phyloP scores from a whole-genome alignment of 495 filamentous ascomycete genomes.

The Penicillium roqueforti region DNA sequence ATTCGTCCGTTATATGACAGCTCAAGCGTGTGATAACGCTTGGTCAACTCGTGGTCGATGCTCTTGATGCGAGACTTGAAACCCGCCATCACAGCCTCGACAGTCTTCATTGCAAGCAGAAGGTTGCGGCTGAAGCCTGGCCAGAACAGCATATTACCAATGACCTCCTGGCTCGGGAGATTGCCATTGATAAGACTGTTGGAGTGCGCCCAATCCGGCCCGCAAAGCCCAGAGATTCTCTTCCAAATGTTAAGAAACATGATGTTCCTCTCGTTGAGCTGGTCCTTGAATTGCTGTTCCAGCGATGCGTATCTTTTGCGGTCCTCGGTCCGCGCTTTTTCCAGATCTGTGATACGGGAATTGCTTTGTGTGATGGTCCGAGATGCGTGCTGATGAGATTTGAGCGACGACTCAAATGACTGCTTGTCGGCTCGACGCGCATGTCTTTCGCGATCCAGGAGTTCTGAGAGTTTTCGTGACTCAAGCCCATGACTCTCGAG shows the following conservation, averaged over 20 bases:
- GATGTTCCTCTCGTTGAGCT: constrained; percentile 83
- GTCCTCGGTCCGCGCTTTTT: constrained; percentile 66
- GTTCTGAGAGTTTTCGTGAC: constrained; percentile 73
- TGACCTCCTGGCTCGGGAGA: constrained; percentile 73
- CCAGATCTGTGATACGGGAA: constrained; percentile 77
- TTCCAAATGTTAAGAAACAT: constrained; percentile 85
- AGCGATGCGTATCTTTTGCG: constrained; percentile 67
- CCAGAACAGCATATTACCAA: constrained; percentile 67
- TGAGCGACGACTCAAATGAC: constrained; percentile 81
- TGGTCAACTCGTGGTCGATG: constrained; percentile 84
- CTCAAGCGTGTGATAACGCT: constrained; percentile 85
- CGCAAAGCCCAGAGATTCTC: constrained; percentile 78
- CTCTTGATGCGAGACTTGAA: constrained; percentile 76
- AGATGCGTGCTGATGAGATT: constrained; percentile 76
- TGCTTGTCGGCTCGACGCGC: constrained; percentile 78
- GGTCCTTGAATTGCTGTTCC: constrained; percentile 76
- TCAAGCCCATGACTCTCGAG: constrained; percentile 87
- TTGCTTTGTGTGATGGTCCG: constrained; percentile 81
- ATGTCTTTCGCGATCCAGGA: constrained; percentile 87
- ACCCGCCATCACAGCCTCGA: constrained; percentile 74
- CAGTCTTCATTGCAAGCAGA: constrained; percentile 76
- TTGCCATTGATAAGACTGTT: constrained; percentile 87
- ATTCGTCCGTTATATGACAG: constrained; percentile 70
- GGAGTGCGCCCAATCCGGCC: constrained; percentile 84
- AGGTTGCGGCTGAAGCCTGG: constrained; percentile 87